These are phyloP conservation scores for Chloroidium sp. DNA, from an alignment of 163 green algal genomes.

Conservation along the genomic window DNA sequence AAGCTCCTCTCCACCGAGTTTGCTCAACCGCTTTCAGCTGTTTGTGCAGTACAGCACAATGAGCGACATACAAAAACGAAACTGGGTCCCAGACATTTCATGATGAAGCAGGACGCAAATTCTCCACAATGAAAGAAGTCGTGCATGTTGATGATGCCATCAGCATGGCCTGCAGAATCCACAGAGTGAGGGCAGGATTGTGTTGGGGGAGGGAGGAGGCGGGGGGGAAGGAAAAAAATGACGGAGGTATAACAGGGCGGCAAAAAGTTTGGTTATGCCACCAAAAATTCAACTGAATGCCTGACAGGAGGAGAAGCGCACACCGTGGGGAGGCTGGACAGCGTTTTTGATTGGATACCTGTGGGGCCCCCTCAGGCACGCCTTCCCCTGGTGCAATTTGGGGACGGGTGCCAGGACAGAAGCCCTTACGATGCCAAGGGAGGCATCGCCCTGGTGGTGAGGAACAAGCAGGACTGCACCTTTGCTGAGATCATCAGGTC, in stretches of 20 bases:
- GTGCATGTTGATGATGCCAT: too few relatives aligned
- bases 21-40: too few relatives aligned
- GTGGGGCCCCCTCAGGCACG: not conserved
- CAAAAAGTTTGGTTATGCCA: not conserved
- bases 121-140: too few relatives aligned
- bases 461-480: not conserved
- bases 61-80: too few relatives aligned
- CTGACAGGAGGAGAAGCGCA: not conserved
- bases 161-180: too few relatives aligned
- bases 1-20: too few relatives aligned
- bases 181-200: too few relatives aligned
- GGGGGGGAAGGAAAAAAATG: too few relatives aligned
- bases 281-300: constrained; percentile 1
- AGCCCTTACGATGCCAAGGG: not conserved
- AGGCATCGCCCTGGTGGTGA: constrained; percentile 4
- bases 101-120: too few relatives aligned
- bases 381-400: not conserved
- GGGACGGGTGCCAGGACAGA: constrained; percentile 2
- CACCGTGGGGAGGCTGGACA: constrained; percentile 8
- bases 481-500: constrained; percentile 6
- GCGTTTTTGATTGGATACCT: constrained; percentile 14
- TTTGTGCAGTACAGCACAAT: too few relatives aligned
- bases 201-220: not conserved
- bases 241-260: too few relatives aligned
- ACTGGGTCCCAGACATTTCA: too few relatives aligned